Evolutionary conservation across 768 basidiomycete genomes (phyloP), one percentile per base, ranked within the genome.

Genomic region (Tephrocybe sp.): DNA sequence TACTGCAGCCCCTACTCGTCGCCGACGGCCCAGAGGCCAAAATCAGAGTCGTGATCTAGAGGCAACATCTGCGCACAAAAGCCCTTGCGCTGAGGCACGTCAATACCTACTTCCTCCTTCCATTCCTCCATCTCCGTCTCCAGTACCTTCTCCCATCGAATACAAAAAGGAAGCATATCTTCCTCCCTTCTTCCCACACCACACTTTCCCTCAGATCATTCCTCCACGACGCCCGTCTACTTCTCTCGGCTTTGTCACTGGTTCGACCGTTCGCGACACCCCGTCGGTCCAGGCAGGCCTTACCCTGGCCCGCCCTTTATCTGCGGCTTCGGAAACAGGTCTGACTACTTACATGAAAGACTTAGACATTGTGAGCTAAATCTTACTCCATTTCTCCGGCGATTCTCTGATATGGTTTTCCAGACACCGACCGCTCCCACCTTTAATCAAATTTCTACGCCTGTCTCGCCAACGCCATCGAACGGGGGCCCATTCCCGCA

Each of bases 1-100:
- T n/a, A 65, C 75, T 17, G 62, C 65, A 15, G 57, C 65, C n/a
- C 67, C 69, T 14, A 57, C 65, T 17, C 72, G 73, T 24, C 65
- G 62, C 39, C 58, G 69, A 53, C 68, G 66, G 46, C 48, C 55
- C 24, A 69, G 65, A 60, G 50, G 54, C 25, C 65, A 66, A 45
- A 58, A 43, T 14, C 55, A 47, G 21, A 48, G 46, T 44, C 50
- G 58, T 33, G 56, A 60, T 20, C 38, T 53, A 38, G 55, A 57
- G n/a, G 32, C 47, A 17, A 37, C 21, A 34, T 30, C 38, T 28
- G 32, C 24, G 23, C 33, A 37, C 8, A 54, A 28, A 11, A 54
- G 47, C 36, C 59, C 23, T 36, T 48, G 17, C 24, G 20, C 20
- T n/a, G 53, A 8, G 40, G 34, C 43, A 45, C 49, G 20, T 45